Evolutionary conservation across 2,329 filamentous ascomycete genomes (phyloP).

Genomic region (Penicillium sp.): DNA sequence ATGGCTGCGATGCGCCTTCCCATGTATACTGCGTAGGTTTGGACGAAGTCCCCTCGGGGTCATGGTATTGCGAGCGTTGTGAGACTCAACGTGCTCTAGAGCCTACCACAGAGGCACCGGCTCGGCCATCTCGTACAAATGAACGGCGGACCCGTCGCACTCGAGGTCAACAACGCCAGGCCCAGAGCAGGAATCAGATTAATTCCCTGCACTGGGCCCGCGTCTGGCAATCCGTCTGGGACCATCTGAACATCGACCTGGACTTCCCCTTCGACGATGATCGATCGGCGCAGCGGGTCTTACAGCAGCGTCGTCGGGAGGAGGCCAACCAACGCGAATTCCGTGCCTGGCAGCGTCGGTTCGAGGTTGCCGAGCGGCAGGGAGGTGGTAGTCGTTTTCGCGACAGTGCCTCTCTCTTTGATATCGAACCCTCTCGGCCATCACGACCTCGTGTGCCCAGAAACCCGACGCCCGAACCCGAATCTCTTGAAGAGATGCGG

Average conservation of each 20-base stretch:
- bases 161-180: constrained; percentile 51
- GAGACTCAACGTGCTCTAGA: constrained; percentile 52
- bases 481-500: constrained; percentile 78
- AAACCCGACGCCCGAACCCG: constrained; percentile 61
- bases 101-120: constrained; percentile 46
- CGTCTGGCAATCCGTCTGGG: constrained; percentile 91
- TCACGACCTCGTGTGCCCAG: constrained; percentile 48
- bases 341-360: constrained; percentile 79
- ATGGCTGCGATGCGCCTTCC: constrained; percentile 86
- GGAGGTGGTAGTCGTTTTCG: constrained; percentile 76
- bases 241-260: constrained; percentile 75
- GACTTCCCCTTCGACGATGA: constrained; percentile 87
- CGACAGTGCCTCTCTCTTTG: constrained; percentile 67
- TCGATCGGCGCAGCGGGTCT: constrained; percentile 62
- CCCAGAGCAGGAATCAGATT: constrained; percentile 48
- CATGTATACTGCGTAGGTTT: constrained; percentile 92
- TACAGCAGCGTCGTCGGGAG: constrained; percentile 55
- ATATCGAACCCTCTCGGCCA: constrained; percentile 54
- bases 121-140: constrained; percentile 37
- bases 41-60: constrained; percentile 73
- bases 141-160: constrained; percentile 58
- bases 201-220: constrained; percentile 69
- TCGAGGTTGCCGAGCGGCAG: constrained; percentile 80
- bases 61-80: constrained; percentile 94
- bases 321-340: constrained; percentile 64